Percentiles rank a stretch among this genome's conserved stretches.
Conservation (phyloP, 148 eudicot species). For the Polygonum aviculare region DNA sequence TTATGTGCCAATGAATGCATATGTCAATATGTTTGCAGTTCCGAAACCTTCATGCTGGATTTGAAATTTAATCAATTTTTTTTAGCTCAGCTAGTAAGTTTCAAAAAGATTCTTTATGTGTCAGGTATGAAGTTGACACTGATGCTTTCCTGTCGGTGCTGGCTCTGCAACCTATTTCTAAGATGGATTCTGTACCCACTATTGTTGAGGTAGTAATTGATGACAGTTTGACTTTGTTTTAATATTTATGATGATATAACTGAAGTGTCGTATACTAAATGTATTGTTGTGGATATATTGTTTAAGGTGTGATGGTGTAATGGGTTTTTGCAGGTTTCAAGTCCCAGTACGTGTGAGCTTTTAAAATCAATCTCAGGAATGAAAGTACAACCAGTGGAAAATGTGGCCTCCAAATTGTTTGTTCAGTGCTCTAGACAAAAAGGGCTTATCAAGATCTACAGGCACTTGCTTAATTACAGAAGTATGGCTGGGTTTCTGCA, state of each 20-base stretch:
- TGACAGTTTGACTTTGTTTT: background rate
- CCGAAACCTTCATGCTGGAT: background rate
- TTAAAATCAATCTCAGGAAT: constrained; percentile 81
- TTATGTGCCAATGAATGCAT: constrained; percentile 7
- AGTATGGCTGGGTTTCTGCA: constrained; percentile 31
- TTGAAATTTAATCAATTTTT: background rate
- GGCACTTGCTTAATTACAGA: constrained; percentile 81
- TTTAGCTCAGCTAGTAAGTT: background rate
- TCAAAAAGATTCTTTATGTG: constrained; percentile 1
- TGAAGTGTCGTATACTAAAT: background rate
- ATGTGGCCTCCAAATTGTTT: constrained; percentile 91
- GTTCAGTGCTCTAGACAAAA: constrained; percentile 97
- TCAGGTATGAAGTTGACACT: constrained; percentile 91
- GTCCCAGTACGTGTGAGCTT: constrained; percentile 79
- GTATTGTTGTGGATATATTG: background rate
- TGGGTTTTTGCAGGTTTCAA: constrained; percentile 59
- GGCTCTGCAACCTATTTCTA: constrained; percentile 78
- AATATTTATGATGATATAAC: background rate
- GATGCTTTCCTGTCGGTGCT: constrained; percentile 91
- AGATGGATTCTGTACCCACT: constrained; percentile 63
- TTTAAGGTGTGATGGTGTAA: background rate
- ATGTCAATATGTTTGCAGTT: background rate
- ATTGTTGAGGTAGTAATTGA: constrained; percentile 72
- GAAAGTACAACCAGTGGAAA: constrained; percentile 88
- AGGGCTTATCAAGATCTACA: constrained; percentile 86